A percentile compares a stretch with the other conserved stretches of the same genome.
Evolutionary conservation across 805 yeast species (phyloP).

Genomic region (Saccharomyces jurei): DNA sequence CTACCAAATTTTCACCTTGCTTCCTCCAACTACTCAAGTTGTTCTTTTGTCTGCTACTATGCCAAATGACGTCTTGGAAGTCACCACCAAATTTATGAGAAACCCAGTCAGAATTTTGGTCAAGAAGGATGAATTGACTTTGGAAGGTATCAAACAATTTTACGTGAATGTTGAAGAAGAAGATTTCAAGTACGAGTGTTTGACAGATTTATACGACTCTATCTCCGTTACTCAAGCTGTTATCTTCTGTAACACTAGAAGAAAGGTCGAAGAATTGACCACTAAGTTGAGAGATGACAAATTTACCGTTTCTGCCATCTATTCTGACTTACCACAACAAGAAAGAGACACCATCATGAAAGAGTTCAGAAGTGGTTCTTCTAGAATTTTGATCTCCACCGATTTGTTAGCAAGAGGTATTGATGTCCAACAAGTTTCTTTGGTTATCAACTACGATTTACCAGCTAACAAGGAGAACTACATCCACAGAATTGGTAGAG

Average conservation of each 20-base stretch:
- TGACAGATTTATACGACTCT: conserved; percentile 91
- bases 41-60: conserved; percentile 93
- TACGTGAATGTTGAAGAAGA: conserved; percentile 87
- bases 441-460: conserved; percentile 91
- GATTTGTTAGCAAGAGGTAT: conserved; percentile 98
- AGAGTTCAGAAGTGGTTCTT: conserved; percentile 89
- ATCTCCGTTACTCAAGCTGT: conserved; percentile 95
- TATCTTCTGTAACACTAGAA: conserved; percentile 93
- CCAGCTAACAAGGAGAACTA: conserved; percentile 92
- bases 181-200: conserved; percentile 87
- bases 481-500: conserved; percentile 95
- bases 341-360: conserved; percentile 93
- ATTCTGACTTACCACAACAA: conserved; percentile 92
- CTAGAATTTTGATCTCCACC: conserved; percentile 90
- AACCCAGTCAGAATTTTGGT: conserved; percentile 92
- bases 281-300: conserved; percentile 68
- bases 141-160: conserved; percentile 92
- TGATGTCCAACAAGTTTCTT: conserved; percentile 94
- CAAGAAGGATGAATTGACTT: conserved; percentile 85
- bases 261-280: conserved; percentile 87
- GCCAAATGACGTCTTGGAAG: conserved; percentile 84
- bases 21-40: conserved; percentile 84
- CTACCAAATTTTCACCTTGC: conserved; percentile 76
- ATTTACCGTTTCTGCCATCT: conserved; percentile 93
- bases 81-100: conserved; percentile 85